Evolutionary conservation across 2,329 filamentous ascomycete species (phyloP), one percentile per base, ranked within the genome.

Genomic region (Dothiorella sarmentorum): DNA sequence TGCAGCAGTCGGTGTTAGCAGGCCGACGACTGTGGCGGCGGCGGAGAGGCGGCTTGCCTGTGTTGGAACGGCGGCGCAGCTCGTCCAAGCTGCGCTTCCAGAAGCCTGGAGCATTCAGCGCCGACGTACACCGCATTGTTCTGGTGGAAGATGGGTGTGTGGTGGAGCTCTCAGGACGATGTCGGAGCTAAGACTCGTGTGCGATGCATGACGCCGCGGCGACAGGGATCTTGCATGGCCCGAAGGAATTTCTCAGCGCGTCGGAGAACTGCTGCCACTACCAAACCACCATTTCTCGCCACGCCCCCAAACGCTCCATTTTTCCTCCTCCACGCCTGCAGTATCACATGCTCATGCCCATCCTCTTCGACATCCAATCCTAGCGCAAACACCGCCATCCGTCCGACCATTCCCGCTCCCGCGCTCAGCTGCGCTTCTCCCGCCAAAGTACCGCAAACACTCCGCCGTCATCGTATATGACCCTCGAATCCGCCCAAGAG

Each of bases 11-110:
- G 61, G 20, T 60, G 65, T 74, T 57, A 69, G 62, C 61, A 55
- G 60, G 56, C 69, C 56, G 75, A 68, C 37, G 67, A 61, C 61
- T 71, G 72, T 52, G 60, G 38, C 44, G 17, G 35, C 44, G 24
- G 49, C 10, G 74, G 65, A 61, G 17, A 72, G 63, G 20, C 62
- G 53, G 44, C 60, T 62, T 69, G 84, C 82, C 81, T 61, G 82
- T 78, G 62, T 70, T 77, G 43, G 83, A 80, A 58, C 83, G 74
- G 26, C 82, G 78, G 61, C 80, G 79, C 64, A 86, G 75, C 67
- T 86, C 83, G 44, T 84, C 81, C 56, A 85, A 69, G 61, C 81
- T 85, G 52, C 83, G 79, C 63, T 76, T 80, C 66, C 82, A 70
- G 71, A 87, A 85, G 56, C 82, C 81, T 9, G 75, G 74, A 10